Conservation (phyloP, 139 green algal genomes). For the Medakamo hakoo region DNA sequence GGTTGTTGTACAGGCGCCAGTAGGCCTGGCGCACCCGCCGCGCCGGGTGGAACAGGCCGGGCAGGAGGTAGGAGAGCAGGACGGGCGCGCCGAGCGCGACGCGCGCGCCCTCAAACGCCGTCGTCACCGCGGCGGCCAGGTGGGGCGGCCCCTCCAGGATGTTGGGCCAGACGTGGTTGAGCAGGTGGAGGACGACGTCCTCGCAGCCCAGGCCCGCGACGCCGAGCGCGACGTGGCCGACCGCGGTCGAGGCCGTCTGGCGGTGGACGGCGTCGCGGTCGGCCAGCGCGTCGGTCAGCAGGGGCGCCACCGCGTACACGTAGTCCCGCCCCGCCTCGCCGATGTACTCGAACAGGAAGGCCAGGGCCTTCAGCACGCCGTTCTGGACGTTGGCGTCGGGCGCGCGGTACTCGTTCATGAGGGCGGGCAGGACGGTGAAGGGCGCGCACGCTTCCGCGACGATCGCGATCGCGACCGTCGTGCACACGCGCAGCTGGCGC, state of each 20-base stretch:
- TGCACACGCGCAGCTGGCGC: conserved; percentile 96
- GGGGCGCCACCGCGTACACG: conserved; percentile 90
- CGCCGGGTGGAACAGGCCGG: conserved; percentile 90
- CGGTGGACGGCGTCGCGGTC: conserved; percentile 91
- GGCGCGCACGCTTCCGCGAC: conserved; percentile 95
- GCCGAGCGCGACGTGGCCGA: conserved; percentile 83
- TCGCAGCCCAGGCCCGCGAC: conserved; percentile 85
- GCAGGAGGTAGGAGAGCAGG: conserved; percentile 74
- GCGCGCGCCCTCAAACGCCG: conserved; percentile 80
- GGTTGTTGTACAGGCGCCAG: conserved; percentile 97
- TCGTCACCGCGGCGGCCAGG: conserved; percentile 79
- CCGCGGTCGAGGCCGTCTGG: conserved; percentile 79
- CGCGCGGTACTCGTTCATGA: conserved; percentile 98
- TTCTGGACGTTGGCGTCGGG: conserved; percentile 99
- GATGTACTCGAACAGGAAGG: conserved; percentile 99
- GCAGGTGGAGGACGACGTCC: conserved; percentile 85
- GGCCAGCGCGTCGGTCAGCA: conserved; percentile 94
- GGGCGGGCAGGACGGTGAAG: conserved; percentile 96
- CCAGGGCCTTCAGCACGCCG: conserved; percentile 93
- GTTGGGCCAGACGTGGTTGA: conserved; percentile 99
- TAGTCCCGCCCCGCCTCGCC: conserved; percentile 99
- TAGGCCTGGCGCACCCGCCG: conserved; percentile 80
- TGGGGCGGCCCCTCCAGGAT: conserved; percentile 94
- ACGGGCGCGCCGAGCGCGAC: conserved; percentile 67
- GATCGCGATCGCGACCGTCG: conserved; percentile 97